Evolutionary conservation across 768 basidiomycete genomes (phyloP), one percentile per base, ranked within the genome.

Genomic region (Psilocybe tampanensis): DNA sequence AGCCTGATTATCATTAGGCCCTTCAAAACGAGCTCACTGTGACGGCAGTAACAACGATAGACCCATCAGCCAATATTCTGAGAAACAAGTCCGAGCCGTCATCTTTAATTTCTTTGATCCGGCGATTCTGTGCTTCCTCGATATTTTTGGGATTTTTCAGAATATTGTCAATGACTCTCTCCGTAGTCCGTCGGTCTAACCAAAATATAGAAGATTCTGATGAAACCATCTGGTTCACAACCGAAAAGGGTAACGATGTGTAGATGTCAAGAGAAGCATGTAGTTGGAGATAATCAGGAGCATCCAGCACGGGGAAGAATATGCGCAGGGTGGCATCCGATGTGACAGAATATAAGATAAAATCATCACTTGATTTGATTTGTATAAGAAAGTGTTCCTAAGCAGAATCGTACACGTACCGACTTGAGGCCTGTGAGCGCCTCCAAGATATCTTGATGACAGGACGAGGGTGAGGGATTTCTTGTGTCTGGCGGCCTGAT

Each of bases 261-360:
- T 79, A 85, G 8, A 86, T 70, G 66, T 95, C 92, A 45, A 95
- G 68, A 2, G 90, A 81, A 7, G 88, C 84, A 66, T 94, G 93
- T 4, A 97, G 81, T 69, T 96, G 95, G 39, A 97, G 79, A 67
- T 85, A 82, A 60, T 86, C 85, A 12, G 94, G 93, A 15, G 87
- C 85, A 69, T 97, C 95, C 44, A 97, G 74, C 12, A 97, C 92
- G 5, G 95, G 92, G 32, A 91, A 75, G 70, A 92, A 95, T 65
- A 97, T 85, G 21, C 95, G 86, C 33, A 96, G 69, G 4, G 88
- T 89, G 0, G 90, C 84, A 64, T 95, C 91, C 22, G 85, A 83
- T 13, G 95, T 93, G 58, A 92, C 81, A 33, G 93, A 94, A 68
- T 91, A 95, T 2, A 96, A 77, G 53, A 89, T 85, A 2, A 88